These are phyloP conservation scores for Pontederia paniculata DNA, from an alignment of 176 grass and related monocot genomes.

Conservation along the genomic window DNA sequence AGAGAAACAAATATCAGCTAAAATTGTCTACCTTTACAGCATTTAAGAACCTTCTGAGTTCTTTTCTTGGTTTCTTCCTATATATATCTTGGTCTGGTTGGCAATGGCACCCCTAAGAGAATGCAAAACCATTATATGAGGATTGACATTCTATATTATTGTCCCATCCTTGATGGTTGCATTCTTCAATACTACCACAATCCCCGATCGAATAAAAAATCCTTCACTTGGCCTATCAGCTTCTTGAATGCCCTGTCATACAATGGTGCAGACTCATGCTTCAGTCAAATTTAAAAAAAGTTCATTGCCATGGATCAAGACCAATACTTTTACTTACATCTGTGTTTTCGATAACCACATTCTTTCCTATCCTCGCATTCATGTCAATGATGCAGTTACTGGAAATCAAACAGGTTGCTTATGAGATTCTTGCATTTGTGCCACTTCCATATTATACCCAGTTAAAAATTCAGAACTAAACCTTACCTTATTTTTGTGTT, in stretches of 20 bases:
- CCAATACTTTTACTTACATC: slow-evolving; percentile 20
- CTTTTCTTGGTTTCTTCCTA: no score
- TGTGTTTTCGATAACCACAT: slow-evolving; percentile 38
- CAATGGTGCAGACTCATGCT: background rate
- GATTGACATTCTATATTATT: slow-evolving; percentile 1
- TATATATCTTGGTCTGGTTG: no score
- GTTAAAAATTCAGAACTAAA: background rate
- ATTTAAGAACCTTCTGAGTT: background rate
- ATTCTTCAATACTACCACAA: slow-evolving; percentile 6
- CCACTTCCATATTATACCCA: background rate
- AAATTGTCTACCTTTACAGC: background rate
- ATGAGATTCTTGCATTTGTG: background rate
- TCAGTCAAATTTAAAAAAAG: no score
- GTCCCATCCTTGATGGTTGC: slow-evolving; percentile 2
- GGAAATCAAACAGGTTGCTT: slow-evolving; percentile 5
- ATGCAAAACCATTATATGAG: no score
- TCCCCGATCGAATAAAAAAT: slow-evolving; percentile 11
- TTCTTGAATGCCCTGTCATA: slow-evolving; percentile 4
- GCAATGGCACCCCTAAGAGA: no score
- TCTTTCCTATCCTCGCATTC: slow-evolving; percentile 58
- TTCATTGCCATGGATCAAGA: no score
- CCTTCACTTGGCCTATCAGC: slow-evolving; percentile 11
- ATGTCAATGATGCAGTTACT: slow-evolving; percentile 77
- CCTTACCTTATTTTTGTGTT: slow-evolving; percentile 61
- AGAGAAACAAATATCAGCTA: background rate